Evolutionary conservation across 208 protist species (phyloP), one percentile per base, ranked within the genome.

Genomic region (Eutreptiella sp.): DNA sequence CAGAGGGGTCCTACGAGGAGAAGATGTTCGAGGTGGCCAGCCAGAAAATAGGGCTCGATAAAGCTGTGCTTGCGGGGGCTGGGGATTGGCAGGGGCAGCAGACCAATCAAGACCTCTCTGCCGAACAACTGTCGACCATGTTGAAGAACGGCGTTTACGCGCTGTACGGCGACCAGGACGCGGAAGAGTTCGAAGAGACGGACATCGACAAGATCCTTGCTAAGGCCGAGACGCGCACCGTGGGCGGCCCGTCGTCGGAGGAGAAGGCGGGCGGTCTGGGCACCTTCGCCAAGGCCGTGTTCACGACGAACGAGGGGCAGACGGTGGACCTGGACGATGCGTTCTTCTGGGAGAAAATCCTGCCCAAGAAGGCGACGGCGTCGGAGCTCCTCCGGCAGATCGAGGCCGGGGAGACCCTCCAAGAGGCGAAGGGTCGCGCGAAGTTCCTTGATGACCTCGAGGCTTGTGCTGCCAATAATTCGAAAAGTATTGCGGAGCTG

Each of bases 1-100:
- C 95, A 26, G 54, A 63, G 26, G 81, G 81, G 29, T 95, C 92
- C 2, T 73, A 97, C 36, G 94, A 98, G 74, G 86, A 96, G 66
- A 75, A 88, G 62, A 97, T 98, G 63, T 81, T 88, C 46, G 78
- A 86, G 42, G 68, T 85, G n/a, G 92, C 93, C 0, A 76, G 81
- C 5, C 77, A 79, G 11, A 97, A 97, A 57, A 73, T 94, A 0
- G 88, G 84, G 24, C 64, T 97, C 0, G 93, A 95, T 14, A 79
- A n/a, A n/a, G n/a, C n/a, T n/a, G n/a, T n/a, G n/a, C n/a, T n/a
- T n/a, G n/a, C n/a, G n/a, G n/a, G n/a, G n/a, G n/a, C n/a, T n/a
- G n/a, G n/a, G n/a, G n/a, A n/a, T n/a, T n/a, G n/a, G n/a, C n/a
- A n/a, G n/a, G n/a, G n/a, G n/a, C n/a, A n/a, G n/a, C n/a, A n/a